Evolutionary conservation across 306 rosid species (phyloP).

Genomic region (Cucurbita ficifolia): DNA sequence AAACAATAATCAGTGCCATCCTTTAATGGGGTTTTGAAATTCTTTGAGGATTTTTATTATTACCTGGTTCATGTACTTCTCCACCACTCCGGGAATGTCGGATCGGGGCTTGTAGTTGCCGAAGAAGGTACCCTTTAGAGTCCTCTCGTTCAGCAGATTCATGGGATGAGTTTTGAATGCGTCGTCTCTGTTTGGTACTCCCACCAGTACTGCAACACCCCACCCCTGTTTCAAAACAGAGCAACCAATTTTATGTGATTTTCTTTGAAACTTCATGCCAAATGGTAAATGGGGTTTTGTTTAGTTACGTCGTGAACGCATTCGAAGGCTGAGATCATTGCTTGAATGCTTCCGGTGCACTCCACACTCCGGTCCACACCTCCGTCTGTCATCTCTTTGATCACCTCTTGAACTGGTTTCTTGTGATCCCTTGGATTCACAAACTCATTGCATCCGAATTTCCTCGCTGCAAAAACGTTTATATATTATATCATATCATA

Average conservation of each 20-base stretch:
- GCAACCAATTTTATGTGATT: too few species aligned
- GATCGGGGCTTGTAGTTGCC: conserved; percentile 86
- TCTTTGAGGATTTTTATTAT: not conserved
- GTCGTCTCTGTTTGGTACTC: conserved; percentile 76
- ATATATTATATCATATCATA: not conserved
- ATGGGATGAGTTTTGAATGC: conserved; percentile 68
- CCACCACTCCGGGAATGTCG: conserved; percentile 65
- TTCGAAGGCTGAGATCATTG: conserved; percentile 85
- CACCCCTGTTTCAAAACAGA: conserved; percentile 46
- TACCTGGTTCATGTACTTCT: conserved; percentile 19
- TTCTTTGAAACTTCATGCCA: too few species aligned
- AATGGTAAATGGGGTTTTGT: too few species aligned
- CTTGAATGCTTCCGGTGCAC: conserved; percentile 79
- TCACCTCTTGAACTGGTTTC: conserved; percentile 83
- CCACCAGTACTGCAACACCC: conserved; percentile 92
- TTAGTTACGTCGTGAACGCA: conserved; percentile 64
- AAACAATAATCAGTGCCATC: not conserved
- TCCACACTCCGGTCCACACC: conserved; percentile 87
- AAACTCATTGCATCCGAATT: conserved; percentile 51
- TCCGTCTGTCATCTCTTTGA: conserved; percentile 73
- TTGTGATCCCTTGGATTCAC: conserved; percentile 78
- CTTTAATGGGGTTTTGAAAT: not conserved
- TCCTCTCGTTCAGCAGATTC: conserved; percentile 66
- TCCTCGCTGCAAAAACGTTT: conserved; percentile 31
- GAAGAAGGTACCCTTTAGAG: conserved; percentile 80